Base-by-base conservation (phyloP, 306 rosid genomes). In the Carpinus fangiana region DNA sequence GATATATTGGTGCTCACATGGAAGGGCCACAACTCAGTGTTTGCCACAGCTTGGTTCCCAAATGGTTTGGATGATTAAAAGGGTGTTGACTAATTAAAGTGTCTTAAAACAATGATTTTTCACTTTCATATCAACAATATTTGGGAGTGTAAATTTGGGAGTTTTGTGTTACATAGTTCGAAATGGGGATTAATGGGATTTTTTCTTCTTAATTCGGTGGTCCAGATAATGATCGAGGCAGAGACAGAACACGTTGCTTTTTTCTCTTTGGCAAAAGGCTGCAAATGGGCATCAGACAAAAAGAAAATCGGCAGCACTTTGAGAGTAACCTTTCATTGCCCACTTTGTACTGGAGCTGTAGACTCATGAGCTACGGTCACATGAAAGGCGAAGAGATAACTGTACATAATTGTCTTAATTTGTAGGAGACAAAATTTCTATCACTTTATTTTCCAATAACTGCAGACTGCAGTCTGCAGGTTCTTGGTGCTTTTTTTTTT, bases 1-100 rank as follows among this genome's bases (percentile, higher is more conserved):
- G 93, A 86, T 52, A 85, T 84, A 87, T 83, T 95, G 73, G 93
- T 90, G 64, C 98, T 95, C 75, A 92, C 98, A 31, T 95, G 98
- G 98, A 95, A 92, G 78, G 98, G 98, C 31, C 97, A 95, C 59
- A 95, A 82, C 82, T 90, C 98, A 47, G 97, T 95, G 26, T 92
- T 87, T 86, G 97, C 91, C 10, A 87, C 98, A 7, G 90, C 89
- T 88, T 95, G 98, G 98, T 86, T 90, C 74, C 89, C 96, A 36
- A 71, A 8, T 75, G 88, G 81, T 65, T 62, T 83, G 64, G 85
- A 79, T 59, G 92, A 86, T 85, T 78, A 80, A 83, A 16, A 77
- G 69, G 74, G 45, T 69, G 77, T 83, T 60, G 73, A 62, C 51
- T 78, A n/a, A n/a, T n/a, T n/a, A 38, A 62, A 82, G 16, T 65